phyloP scores from a whole-genome alignment of 257 asterid genomes.

The Osmanthus fragrans region DNA sequence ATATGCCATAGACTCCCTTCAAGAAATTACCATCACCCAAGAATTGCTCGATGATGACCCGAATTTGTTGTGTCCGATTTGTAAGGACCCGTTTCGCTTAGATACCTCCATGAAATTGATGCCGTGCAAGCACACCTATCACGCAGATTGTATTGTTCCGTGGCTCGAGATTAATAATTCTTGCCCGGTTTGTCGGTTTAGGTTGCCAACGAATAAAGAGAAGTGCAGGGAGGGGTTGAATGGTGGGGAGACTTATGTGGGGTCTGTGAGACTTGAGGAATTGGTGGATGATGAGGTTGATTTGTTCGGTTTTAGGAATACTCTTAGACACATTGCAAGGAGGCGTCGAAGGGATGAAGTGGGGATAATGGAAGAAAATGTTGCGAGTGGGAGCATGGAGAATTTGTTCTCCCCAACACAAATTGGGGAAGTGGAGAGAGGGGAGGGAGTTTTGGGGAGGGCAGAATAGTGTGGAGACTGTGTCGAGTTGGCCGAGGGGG shows the following conservation, averaged over 20 bases:
- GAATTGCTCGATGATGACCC: conserved; percentile 53
- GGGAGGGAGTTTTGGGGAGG: conserved; percentile 63
- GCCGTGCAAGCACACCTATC: conserved; percentile 78
- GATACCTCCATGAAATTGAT: conserved; percentile 52
- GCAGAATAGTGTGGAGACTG: conserved; percentile 68
- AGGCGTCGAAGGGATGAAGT: conserved; percentile 51
- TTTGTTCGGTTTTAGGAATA: conserved; percentile 51
- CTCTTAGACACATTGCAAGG: conserved; percentile 56
- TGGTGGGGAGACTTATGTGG: conserved; percentile 38
- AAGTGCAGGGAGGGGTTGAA: conserved; percentile 21
- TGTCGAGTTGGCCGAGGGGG: conserved; percentile 73
- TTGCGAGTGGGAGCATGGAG: conserved; percentile 49
- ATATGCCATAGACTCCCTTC: conserved; percentile 55
- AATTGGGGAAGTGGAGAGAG: conserved; percentile 66
- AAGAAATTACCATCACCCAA: conserved; percentile 39
- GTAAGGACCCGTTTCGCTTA: conserved; percentile 66
- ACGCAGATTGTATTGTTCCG: conserved; percentile 74
- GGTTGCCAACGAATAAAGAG: conserved; percentile 51
- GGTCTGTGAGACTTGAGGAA: conserved; percentile 57
- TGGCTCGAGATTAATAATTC: conserved; percentile 86
- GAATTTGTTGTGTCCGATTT: conserved; percentile 61
- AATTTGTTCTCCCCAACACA: conserved; percentile 64
- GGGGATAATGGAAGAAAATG: conserved; percentile 21
- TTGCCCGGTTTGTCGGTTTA: conserved; percentile 83
- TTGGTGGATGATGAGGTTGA: conserved; percentile 57